Evolutionary conservation across 495 filamentous ascomycete genomes (phyloP), one percentile per base, ranked within the genome.

Genomic region (Daldinia childiae): DNA sequence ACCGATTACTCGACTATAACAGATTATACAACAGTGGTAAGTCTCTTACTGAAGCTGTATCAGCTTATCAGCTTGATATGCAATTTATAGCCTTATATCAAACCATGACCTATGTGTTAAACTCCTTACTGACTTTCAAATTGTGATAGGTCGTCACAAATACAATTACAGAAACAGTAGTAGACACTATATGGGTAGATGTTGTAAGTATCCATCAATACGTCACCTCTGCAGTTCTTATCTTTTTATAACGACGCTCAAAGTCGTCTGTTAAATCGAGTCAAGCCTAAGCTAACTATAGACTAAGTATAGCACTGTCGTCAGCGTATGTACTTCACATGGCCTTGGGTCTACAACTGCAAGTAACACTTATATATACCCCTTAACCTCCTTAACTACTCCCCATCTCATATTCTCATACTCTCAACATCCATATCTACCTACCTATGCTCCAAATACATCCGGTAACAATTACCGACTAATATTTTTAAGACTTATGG

Each of bases 81-180:
- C 41, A 43, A 6, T 19, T 0, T 8, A 3, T n/a, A 43, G n/a
- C 41, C 12, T 39, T 39, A 39, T 39, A 3, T 29, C 9, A 15
- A 6, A 34, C 2, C 9, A 51, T 51, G 17, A 6, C 4, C 21
- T 9, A 21, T 51, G 27, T 26, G 6, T 27, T 26, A 27, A 24
- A 26, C 0, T 21, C 24, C 11, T 19, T 50, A 21, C 66, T 69
- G 27, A 69, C 52, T 12, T 48, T 27, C 21, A 19, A 36, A 50
- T 43, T 0, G 30, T 51, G 32, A 19, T 27, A 70, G 67, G 60
- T 64, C 4, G 48, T 70, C 8, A 70, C 67, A 21, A 54, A 61
- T 34, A 70, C 67, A 4, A 56, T 70, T 3, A 56, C 48, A 3
- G 30, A 64, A 61, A 70, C 67, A 9, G 61, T 70, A 26, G 39